A percentile compares a stretch with the other conserved stretches of the same genome.
These are phyloP conservation scores for Penicillium crystallinum DNA, from an alignment of 495 filamentous ascomycete genomes.

Conservation along the genomic window DNA sequence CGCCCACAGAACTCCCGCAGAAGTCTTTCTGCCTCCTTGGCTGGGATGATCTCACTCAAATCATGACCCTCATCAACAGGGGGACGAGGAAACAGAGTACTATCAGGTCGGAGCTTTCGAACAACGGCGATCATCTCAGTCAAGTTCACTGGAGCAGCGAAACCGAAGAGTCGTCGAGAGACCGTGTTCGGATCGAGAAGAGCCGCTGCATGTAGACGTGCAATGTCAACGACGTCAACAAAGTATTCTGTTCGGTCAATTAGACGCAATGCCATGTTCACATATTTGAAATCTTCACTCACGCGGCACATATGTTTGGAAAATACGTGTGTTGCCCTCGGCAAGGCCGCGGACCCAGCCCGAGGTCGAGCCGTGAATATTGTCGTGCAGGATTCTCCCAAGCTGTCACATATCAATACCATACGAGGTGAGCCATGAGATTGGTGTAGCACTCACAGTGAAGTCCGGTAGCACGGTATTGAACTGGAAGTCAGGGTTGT, in stretches of 20 bases:
- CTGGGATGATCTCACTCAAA: slow-evolving; percentile 7
- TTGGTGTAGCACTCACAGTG: slow-evolving; percentile 24
- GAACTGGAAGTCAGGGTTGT: slow-evolving; percentile 45
- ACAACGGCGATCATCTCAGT: slow-evolving; percentile 14
- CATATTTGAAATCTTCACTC: background rate
- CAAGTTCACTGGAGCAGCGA: slow-evolving; percentile 13
- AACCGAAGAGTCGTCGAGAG: slow-evolving; percentile 41
- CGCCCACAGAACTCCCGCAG: slow-evolving; percentile 12
- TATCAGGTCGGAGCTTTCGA: slow-evolving; percentile 17
- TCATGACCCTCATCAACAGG: slow-evolving; percentile 9
- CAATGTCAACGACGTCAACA: slow-evolving; percentile 49
- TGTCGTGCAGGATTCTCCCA: background rate
- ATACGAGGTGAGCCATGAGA: background rate
- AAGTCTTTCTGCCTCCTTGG: slow-evolving; percentile 7
- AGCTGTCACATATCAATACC: background rate
- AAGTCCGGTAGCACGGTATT: slow-evolving; percentile 48
- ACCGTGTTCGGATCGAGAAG: slow-evolving; percentile 37
- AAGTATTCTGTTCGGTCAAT: slow-evolving; percentile 22
- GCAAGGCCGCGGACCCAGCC: slow-evolving; percentile 12
- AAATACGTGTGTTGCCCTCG: slow-evolving; percentile 16
- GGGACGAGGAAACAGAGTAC: slow-evolving; percentile 11
- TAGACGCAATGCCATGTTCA: background rate
- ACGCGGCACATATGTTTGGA: slow-evolving; percentile 1
- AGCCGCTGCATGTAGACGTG: slow-evolving; percentile 43
- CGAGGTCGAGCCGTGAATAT: slow-evolving; percentile 3